These are phyloP conservation scores for Globisporangium abappressorium DNA, from an alignment of 352 stramenopile genomes.

Conservation along the genomic window DNA sequence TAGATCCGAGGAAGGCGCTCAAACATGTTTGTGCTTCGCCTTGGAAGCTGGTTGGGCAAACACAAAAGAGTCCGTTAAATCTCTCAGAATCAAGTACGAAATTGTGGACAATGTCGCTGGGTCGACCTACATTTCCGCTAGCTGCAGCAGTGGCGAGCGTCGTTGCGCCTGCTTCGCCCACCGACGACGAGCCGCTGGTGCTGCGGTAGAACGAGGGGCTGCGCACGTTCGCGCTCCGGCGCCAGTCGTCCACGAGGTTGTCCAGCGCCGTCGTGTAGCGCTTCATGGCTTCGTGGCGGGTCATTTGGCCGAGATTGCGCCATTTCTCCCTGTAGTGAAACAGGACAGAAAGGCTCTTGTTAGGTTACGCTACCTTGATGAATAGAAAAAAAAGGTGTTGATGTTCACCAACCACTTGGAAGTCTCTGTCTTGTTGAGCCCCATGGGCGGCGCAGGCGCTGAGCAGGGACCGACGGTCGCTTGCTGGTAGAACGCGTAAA, in stretches of 20 bases:
- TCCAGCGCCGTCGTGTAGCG: constrained; percentile 72
- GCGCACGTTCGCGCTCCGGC: constrained; percentile 49
- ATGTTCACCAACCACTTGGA: constrained; percentile 39
- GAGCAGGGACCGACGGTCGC: constrained; percentile 59
- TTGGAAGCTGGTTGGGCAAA: constrained; percentile 15
- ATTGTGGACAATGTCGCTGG: no score
- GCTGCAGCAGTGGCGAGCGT: background rate
- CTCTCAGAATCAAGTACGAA: no score
- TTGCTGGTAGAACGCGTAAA: constrained; percentile 80
- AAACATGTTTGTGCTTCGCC: constrained; percentile 53
- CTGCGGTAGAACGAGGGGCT: constrained; percentile 15
- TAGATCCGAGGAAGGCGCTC: constrained; percentile 64
- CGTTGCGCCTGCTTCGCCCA: constrained; percentile 2
- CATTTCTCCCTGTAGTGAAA: constrained; percentile 53
- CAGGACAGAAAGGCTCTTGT: background rate
- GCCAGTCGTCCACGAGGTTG: constrained; percentile 81
- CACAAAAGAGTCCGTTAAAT: background rate
- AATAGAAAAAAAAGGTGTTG: background rate
- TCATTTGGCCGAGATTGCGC: constrained; percentile 61
- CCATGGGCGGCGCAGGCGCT: constrained; percentile 26
- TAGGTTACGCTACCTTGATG: background rate
- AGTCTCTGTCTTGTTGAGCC: constrained; percentile 50
- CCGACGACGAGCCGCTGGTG: constrained; percentile 15
- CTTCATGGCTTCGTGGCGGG: constrained; percentile 75
- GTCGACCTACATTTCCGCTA: background rate